Base-by-base conservation (phyloP, 1,139 yeast species). In the Zygosaccharomyces sapae region DNA sequence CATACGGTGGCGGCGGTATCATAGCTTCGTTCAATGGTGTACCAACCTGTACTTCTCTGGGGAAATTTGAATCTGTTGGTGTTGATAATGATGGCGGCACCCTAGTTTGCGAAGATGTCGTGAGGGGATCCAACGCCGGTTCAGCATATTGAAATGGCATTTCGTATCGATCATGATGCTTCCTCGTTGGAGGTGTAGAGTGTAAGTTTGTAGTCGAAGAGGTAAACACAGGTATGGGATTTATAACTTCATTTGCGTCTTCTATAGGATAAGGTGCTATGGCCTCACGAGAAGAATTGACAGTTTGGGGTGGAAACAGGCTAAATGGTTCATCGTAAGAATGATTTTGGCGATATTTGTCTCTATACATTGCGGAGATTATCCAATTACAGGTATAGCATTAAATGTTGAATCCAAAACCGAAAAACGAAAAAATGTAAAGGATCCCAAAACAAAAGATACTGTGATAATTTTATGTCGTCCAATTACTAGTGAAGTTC, bases 221-320 rank as follows among this genome's bases (percentile, higher is more conserved):
- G 19, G 40, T 42, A 46, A 47, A 49, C 34, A 51, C 48, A 5
- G 56, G 53, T 13, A 54, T 43, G 13, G 53, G 50, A 24, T 48
- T 51, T 35, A 54, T 46, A 12, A 47, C 45, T 29, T 50, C 55
- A 31, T 48, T 46, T 5, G 48, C 39, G 39, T 55, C 59, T 34
- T 55, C 55, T 37, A 56, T 46, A 9, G 59, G 59, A 43, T 56
- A 56, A 10, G 59, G 59, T 13, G 55, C 53, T 27, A 44, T 44
- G 33, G 40, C 44, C 35, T 39, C 49, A 27, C 34, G 46, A n/a
- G 46, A 22, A 25, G 38, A 18, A 7, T 34, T 40, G 43, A 6
- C 45, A 16, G 25, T 39, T 37, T 38, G 35, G 18, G 37, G 56
- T 42, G 49, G 59, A 50, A 43, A 55, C 55, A 55, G 52, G 19